These are phyloP conservation scores for Plantago major DNA, from an alignment of 257 asterid species.

Conservation along the genomic window DNA sequence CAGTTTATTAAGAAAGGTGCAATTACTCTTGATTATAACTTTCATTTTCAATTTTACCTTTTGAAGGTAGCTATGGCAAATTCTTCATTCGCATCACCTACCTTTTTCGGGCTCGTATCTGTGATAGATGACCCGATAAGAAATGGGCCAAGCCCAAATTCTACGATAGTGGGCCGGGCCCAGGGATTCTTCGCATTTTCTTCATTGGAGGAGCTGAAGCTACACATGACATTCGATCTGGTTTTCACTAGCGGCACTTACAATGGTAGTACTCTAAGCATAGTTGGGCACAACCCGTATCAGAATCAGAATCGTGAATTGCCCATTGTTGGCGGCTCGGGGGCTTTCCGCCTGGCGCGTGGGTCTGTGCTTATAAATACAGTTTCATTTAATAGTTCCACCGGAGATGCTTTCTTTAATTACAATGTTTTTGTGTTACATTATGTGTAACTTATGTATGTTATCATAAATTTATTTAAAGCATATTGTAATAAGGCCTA, in stretches of 20 bases:
- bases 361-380: conserved; percentile 26
- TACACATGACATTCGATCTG: conserved; percentile 27
- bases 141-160: conserved; percentile 16
- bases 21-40: too few relatives aligned
- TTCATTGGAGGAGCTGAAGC: conserved; percentile 20
- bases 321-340: conserved; percentile 44
- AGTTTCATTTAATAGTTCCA: not conserved
- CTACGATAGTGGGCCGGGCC: conserved; percentile 34
- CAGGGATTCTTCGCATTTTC: conserved; percentile 27
- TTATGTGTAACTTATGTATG: not conserved
- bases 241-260: conserved; percentile 27
- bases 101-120: not conserved
- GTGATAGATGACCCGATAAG: conserved; percentile 21
- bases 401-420: conserved; percentile 31
- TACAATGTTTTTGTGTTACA: conserved; percentile 25
- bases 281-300: conserved; percentile 28
- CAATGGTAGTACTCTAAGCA: conserved; percentile 35
- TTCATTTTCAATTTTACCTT: too few relatives aligned
- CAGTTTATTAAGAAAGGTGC: too few relatives aligned
- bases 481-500: not conserved
- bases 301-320: conserved; percentile 20
- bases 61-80: conserved; percentile 23
- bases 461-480: not conserved
- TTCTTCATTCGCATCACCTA: conserved; percentile 12
- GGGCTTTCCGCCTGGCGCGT: conserved; percentile 37